Conservation (phyloP, 768 basidiomycete genomes). For the Dictyophora rubrovolvata region DNA sequence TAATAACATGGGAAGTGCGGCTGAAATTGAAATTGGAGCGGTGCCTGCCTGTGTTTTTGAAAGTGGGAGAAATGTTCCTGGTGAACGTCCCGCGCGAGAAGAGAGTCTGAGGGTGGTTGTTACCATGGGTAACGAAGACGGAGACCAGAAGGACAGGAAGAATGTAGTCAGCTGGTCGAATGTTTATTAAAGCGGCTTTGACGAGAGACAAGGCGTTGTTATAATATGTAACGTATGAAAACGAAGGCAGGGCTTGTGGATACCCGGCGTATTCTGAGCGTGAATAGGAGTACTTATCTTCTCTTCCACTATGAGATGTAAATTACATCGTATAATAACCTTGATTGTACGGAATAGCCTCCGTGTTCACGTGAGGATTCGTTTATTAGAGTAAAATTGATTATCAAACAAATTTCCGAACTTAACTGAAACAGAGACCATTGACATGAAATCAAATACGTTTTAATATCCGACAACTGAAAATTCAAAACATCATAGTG, state of each 20-base stretch:
- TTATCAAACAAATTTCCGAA: no score
- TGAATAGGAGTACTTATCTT: not conserved
- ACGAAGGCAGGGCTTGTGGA: not conserved
- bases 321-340: no score
- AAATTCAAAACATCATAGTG: no score
- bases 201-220: not conserved
- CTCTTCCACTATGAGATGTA: not conserved
- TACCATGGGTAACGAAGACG: constrained; percentile 36
- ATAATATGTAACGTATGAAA: not conserved
- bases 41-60: constrained; percentile 73
- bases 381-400: no score
- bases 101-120: constrained; percentile 44
- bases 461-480: no score
- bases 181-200: constrained; percentile 23
- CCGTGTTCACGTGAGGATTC: no score
- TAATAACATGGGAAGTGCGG: constrained; percentile 11
- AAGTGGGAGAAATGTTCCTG: constrained; percentile 25
- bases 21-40: constrained; percentile 54
- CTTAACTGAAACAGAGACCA: no score
- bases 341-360: no score
- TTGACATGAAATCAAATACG: no score
- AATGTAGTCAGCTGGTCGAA: constrained; percentile 65
- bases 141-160: constrained; percentile 11
- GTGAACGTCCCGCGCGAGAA: constrained; percentile 54
- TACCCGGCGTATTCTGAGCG: not conserved